phyloP scores from a whole-genome alignment of 2,329 filamentous ascomycete species.

The Fusarium scirpi region DNA sequence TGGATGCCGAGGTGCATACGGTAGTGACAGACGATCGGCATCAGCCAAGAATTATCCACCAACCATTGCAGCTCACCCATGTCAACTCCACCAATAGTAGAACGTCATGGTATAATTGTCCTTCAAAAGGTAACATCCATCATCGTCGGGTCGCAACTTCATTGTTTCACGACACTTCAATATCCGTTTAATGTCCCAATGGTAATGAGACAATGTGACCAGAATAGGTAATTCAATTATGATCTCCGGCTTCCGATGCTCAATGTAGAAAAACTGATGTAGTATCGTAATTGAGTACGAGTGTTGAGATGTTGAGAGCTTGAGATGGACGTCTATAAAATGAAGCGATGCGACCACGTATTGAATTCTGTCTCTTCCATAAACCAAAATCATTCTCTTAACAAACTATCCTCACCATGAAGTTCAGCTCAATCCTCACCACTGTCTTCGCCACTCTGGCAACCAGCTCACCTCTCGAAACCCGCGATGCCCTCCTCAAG shows the following conservation, averaged over 20 bases:
- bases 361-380: neutral
- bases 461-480: constrained; percentile 30
- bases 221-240: constrained; percentile 12
- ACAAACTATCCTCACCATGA: too few relatives aligned
- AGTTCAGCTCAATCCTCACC: constrained; percentile 24
- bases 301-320: fast-evolving
- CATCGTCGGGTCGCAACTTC: neutral
- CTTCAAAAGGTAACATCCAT: constrained; percentile 1
- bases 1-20: neutral
- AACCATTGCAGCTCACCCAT: neutral
- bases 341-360: neutral
- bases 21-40: neutral
- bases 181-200: neutral
- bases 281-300: fast-evolving
- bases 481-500: constrained; percentile 32
- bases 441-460: constrained; percentile 34
- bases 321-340: constrained; percentile 14
- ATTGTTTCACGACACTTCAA: constrained; percentile 18
- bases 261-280: neutral
- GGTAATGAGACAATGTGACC: neutral
- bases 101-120: fast-evolving
- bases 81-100: constrained; percentile 23
- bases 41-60: neutral
- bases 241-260: constrained; percentile 15
- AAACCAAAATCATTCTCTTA: too few relatives aligned